Base-by-base conservation (phyloP, 768 basidiomycete genomes). In the Hericium coralloides region DNA sequence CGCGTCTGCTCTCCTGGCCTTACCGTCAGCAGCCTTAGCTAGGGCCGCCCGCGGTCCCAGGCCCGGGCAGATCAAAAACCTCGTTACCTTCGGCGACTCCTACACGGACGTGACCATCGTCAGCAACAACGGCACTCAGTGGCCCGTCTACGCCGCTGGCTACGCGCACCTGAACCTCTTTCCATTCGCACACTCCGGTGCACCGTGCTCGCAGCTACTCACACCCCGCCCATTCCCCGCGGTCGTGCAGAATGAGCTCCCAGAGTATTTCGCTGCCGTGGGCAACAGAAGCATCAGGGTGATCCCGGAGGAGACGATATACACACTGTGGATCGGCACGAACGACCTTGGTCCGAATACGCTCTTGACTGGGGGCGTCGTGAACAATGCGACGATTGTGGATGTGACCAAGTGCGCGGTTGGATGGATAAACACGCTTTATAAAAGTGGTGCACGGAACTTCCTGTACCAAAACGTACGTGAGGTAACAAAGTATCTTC, bases 1-100 rank as follows among this genome's bases (percentile, higher is more conserved):
- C 43, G 20, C 43, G 43, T 8, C 20, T 17, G n/a, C 20, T 20
- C n/a, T 20, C 43, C n/a, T 20, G n/a, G 20, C 20, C 14, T 17
- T n/a, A 20, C 20, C 43, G 17, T 8, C 20, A 20, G 17, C 20
- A 17, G 43, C 43, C 17, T 17, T 15, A 12, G 43, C 43, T 17
- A 17, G 9, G 26, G 26, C 26, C 5, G 26, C 26, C 26, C 26
- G 26, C 8, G 43, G 43, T n/a, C 43, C 43, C 15, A n/a, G n/a
- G 43, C 43, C 43, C 0, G n/a, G 20, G n/a, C 43, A 45, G 23
- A 49, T 56, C 12, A 56, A 51, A 25, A 49, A 41, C 55, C 73
- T 86, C 12, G 84, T 83, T 55, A 84, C 83, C 0, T 87, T 87
- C 57, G 84, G 85, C 3, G 84, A 86, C 68, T 81, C 79, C 52